Conservation (phyloP, 2,329 filamentous ascomycete species). For the Aulographum hederae region DNA sequence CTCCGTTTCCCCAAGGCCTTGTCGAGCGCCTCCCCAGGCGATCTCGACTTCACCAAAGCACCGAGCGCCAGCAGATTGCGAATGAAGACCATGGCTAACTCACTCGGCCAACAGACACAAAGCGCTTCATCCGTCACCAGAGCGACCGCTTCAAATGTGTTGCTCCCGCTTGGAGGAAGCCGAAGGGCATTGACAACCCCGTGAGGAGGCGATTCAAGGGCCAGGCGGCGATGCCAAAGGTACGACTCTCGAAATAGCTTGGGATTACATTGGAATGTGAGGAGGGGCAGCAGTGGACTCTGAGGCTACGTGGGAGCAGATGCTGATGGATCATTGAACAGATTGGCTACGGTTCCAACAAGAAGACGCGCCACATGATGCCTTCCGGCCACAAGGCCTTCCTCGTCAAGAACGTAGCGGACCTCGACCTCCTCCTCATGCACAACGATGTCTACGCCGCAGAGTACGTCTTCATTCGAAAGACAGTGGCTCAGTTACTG, state of each 20-base stretch:
- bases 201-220: constrained; percentile 96
- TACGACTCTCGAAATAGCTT: too few species aligned
- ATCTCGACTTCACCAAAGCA: neutral
- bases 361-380: constrained; percentile 98
- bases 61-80: neutral
- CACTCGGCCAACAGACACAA: constrained; percentile 43
- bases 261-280: constrained; percentile 1
- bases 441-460: constrained; percentile 99
- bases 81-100: neutral
- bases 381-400: constrained; percentile 99
- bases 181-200: constrained; percentile 99
- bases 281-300: constrained; percentile 5
- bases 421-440: constrained; percentile 97
- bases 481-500: constrained; percentile 4
- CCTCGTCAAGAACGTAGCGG: constrained; percentile 91
- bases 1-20: constrained; percentile 7
- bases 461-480: constrained; percentile 49
- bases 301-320: neutral
- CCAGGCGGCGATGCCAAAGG: constrained; percentile 91
- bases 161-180: constrained; percentile 87
- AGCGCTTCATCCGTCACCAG: constrained; percentile 95
- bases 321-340: constrained; percentile 20
- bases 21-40: constrained; percentile 5
- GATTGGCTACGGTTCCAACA: constrained; percentile 99
- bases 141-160: constrained; percentile 92